Evolutionary conservation across 441 rosid genomes (phyloP), one percentile per base, ranked within the genome.

Genomic region (Populus hybrid): DNA sequence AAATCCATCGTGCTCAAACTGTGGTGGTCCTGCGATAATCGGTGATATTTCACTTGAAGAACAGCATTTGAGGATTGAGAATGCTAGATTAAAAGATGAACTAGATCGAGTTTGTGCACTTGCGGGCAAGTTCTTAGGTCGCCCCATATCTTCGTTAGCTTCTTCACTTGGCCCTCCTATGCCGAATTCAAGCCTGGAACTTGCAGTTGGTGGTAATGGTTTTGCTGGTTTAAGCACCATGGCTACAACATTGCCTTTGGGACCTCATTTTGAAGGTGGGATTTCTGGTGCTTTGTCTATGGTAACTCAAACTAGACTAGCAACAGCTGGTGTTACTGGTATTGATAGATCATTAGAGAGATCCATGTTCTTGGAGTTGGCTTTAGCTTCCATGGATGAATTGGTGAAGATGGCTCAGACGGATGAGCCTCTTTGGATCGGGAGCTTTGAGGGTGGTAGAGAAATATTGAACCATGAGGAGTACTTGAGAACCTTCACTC

Each of bases 1-100:
- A 75, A 92, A 88, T 81, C 98, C 98, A 70, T 89, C 88, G 66
- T 96, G 99, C 78, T 83, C 85, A 30, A 90, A 89, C 83, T 96
- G 99, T 38, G 97, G 98, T 5, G 97, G 95, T 73, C 97, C 98
- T 3, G 95, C 95, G 0, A 84, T 91, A 1, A 83, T 89, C 9
- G 98, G 92, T 0, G 97, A 95, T 14, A 85, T 92, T 24, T 90
- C 99, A 3, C 82, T 91, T 3, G 98, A 95, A 73, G 99, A 95
- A 67, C 98, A 95, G 77, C 97, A 95, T n/a, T 84, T 94, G 3
- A 78, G 97, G 79, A 88, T 93, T n/a, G 99, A 96, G 82, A 96
- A 94, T 85, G 90, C 95, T 4, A 89, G 98, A 4, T 81, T 96
- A n/a, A 94, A 92, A 78, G 97, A 96, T 3, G 98, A 96, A 63